These are phyloP conservation scores for Brassica balearica DNA, from an alignment of 441 rosid genomes.

Conservation along the genomic window DNA sequence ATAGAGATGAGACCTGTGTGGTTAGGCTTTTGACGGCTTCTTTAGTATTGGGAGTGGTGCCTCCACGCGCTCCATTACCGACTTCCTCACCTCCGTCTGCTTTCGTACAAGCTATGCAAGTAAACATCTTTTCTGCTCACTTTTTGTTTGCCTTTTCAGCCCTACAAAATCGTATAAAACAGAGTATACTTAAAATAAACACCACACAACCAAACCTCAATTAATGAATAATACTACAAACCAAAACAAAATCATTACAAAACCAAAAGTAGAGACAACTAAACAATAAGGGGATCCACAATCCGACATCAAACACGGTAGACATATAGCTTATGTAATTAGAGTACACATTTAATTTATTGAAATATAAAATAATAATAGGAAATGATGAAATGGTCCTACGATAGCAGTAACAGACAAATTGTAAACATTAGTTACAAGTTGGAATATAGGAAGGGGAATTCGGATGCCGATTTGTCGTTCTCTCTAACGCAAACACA, in stretches of 20 bases:
- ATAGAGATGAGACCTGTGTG: constrained; percentile 66
- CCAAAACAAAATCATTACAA: neutral
- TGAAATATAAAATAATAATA: neutral
- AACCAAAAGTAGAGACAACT: neutral
- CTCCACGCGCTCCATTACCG: constrained; percentile 79
- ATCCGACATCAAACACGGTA: constrained; percentile 38
- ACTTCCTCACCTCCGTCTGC: constrained; percentile 80
- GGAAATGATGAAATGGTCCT: constrained; percentile 3
- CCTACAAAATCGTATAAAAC: constrained; percentile 25
- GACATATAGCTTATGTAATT: constrained; percentile 35
- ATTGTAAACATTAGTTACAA: constrained; percentile 36
- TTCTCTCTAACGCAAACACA: constrained; percentile 34
- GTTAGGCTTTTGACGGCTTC: constrained; percentile 99
- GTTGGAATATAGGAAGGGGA: constrained; percentile 17
- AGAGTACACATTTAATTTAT: constrained; percentile 1
- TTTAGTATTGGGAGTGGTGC: constrained; percentile 77
- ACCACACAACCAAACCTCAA: constrained; percentile 37
- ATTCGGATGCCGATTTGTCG: constrained; percentile 30
- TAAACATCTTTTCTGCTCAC: constrained; percentile 64
- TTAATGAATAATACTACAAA: neutral
- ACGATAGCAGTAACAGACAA: constrained; percentile 29
- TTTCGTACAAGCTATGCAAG: constrained; percentile 97
- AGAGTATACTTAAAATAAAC: constrained; percentile 15
- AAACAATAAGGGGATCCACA: constrained; percentile 12
- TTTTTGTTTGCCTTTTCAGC: constrained; percentile 32